Percentiles rank a stretch among this genome's conserved stretches.
Conservation (phyloP, 257 asterid species). For the Buddleja alternifolia region DNA sequence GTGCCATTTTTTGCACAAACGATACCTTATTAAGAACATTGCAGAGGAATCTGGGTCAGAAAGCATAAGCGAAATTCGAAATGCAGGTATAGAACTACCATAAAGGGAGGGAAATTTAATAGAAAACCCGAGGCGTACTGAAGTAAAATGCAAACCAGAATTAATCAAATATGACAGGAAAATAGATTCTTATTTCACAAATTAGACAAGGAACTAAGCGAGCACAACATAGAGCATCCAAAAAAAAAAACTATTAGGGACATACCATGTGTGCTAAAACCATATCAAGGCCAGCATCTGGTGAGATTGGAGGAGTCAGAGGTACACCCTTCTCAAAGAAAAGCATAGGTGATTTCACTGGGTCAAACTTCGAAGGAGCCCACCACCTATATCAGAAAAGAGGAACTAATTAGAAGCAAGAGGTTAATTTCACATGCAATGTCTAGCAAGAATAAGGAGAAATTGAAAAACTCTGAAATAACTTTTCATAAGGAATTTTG, state of each 20-base stretch:
- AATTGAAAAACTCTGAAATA: not conserved
- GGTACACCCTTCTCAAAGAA: slow-evolving; percentile 89
- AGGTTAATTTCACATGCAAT: not conserved
- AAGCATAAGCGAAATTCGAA: slow-evolving; percentile 13
- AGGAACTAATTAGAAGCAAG: slow-evolving; percentile 22
- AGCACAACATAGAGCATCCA: too few species aligned
- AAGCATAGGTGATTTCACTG: slow-evolving; percentile 89
- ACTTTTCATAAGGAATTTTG: not conserved
- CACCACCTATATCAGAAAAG: slow-evolving; percentile 78
- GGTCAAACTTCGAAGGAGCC: slow-evolving; percentile 99
- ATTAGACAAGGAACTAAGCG: not conserved
- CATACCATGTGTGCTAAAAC: slow-evolving; percentile 79
- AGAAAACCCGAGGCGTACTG: too few species aligned
- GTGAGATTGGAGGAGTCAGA: slow-evolving; percentile 64
- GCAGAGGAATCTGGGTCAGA: slow-evolving; percentile 21
- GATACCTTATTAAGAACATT: slow-evolving; percentile 48
- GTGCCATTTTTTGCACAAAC: slow-evolving; percentile 53
- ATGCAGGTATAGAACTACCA: slow-evolving; percentile 18
- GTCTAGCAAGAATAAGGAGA: not conserved
- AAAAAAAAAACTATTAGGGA: slow-evolving; percentile 23
- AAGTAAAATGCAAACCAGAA: not conserved
- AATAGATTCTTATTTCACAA: not conserved
- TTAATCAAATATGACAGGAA: not conserved
- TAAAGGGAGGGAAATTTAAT: not conserved
- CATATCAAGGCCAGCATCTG: slow-evolving; percentile 77